Evolutionary conservation across 106 monocot species (phyloP).

Genomic region (Platanthera guangdongensis): DNA sequence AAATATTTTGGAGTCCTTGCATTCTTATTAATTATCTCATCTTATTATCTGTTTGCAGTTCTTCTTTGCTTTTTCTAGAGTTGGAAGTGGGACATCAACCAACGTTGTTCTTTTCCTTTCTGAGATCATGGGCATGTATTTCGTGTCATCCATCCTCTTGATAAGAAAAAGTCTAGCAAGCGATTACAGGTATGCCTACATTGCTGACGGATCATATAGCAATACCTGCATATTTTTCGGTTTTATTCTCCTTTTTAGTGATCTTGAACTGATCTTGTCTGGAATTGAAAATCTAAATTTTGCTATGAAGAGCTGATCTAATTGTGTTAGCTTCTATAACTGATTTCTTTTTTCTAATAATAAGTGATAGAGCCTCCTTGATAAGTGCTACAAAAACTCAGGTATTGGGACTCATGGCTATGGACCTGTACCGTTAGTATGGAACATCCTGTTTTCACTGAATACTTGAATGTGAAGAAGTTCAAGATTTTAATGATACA

Average conservation of each 20-base stretch:
- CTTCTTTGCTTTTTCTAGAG: constrained; percentile 97
- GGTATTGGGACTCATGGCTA: too few relatives aligned
- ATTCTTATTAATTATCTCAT: neutral
- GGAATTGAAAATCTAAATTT: too few relatives aligned
- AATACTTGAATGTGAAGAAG: neutral
- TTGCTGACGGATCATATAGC: neutral
- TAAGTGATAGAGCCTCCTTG: too few relatives aligned
- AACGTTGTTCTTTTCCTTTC: constrained; percentile 96
- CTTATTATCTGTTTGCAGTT: constrained; percentile 53
- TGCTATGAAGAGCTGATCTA: too few relatives aligned
- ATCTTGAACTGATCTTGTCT: neutral
- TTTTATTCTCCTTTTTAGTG: neutral
- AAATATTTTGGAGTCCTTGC: neutral
- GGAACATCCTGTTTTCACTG: neutral
- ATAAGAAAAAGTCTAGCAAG: constrained; percentile 93
- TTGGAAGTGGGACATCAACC: constrained; percentile 84
- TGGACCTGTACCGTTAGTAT: too few relatives aligned
- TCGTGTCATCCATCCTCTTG: constrained; percentile 87
- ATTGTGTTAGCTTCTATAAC: too few relatives aligned
- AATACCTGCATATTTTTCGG: neutral
- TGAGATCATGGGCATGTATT: constrained; percentile 99
- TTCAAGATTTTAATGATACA: neutral
- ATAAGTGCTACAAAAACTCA: too few relatives aligned
- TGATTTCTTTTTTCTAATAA: too few relatives aligned
- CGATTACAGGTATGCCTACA: constrained; percentile 71